Percentiles rank a stretch among this genome's conserved stretches.
Evolutionary conservation across 2,329 filamentous ascomycete species (phyloP).

Genomic region (Macrophomina tecta): DNA sequence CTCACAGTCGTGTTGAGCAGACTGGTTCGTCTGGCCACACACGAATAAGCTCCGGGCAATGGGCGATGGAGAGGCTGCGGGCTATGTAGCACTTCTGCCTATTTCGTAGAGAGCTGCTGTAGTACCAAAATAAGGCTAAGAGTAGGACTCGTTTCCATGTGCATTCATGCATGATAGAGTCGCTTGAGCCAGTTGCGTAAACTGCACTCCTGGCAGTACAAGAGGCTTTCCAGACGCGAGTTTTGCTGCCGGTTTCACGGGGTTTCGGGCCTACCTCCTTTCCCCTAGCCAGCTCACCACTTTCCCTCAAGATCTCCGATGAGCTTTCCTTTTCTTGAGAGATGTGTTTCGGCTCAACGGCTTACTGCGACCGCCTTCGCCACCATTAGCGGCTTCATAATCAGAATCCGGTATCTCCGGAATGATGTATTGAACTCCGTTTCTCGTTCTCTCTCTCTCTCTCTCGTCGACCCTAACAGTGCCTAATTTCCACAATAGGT

Average conservation of each 20-base stretch:
- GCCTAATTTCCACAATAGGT: neutral
- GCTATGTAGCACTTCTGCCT: conserved; percentile 5
- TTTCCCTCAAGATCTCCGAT: conserved; percentile 11
- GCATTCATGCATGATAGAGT: neutral
- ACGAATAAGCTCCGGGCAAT: conserved; percentile 24
- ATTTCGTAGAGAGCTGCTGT: conserved; percentile 5
- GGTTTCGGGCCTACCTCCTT: conserved; percentile 18
- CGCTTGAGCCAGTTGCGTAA: neutral
- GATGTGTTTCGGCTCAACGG: neutral
- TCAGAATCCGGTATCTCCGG: conserved; percentile 16
- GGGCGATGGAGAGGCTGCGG: conserved; percentile 10
- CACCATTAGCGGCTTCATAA: conserved; percentile 5
- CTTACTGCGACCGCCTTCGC: neutral
- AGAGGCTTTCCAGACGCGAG: neutral
- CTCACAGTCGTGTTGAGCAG: neutral
- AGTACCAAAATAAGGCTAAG: neutral
- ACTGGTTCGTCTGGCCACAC: neutral
- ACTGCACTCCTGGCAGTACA: neutral
- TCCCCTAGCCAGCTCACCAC: conserved; percentile 10
- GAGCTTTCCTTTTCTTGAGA: neutral
- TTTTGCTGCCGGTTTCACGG: neutral
- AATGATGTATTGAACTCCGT: conserved; percentile 2
- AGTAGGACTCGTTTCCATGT: neutral
- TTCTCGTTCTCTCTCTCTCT: neutral
- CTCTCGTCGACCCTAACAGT: neutral